phyloP scores from a whole-genome alignment of 1,284 basidiomycete genomes.

The Volvariella surrecta region DNA sequence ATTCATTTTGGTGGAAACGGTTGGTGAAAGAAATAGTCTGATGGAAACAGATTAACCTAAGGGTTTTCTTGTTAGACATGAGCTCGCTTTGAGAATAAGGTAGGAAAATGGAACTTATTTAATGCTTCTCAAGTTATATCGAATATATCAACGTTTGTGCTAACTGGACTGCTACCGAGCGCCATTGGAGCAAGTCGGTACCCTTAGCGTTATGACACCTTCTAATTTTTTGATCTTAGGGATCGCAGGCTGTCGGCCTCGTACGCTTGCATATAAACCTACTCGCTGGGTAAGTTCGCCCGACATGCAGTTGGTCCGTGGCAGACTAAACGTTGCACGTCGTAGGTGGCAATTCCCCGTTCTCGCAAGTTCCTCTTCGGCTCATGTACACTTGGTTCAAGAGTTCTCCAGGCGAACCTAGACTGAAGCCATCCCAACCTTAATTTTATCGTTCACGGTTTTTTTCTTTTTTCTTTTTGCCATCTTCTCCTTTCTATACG shows the following conservation, averaged over 20 bases:
- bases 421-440: constrained; percentile 46
- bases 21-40: no score
- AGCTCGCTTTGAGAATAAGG: no score
- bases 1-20: constrained; percentile 1
- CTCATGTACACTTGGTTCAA: not conserved
- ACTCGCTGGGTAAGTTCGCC: constrained; percentile 29
- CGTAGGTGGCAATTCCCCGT: constrained; percentile 48
- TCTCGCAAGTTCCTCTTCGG: constrained; percentile 27
- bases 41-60: no score
- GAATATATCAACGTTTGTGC: constrained; percentile 26
- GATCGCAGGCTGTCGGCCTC: constrained; percentile 44
- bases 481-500: constrained; percentile 33
- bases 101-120: no score
- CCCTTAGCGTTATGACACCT: not conserved
- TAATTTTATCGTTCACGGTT: constrained; percentile 38
- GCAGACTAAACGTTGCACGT: not conserved
- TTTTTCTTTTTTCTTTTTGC: constrained; percentile 37
- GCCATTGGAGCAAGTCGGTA: constrained; percentile 36
- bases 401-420: constrained; percentile 11
- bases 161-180: constrained; percentile 46
- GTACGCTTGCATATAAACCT: constrained; percentile 38
- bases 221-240: constrained; percentile 19
- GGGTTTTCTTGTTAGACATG: no score
- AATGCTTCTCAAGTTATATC: not conserved
- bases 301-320: not conserved